phyloP scores from a whole-genome alignment of 1,284 basidiomycete genomes.

The Sphagnurus paluster region DNA sequence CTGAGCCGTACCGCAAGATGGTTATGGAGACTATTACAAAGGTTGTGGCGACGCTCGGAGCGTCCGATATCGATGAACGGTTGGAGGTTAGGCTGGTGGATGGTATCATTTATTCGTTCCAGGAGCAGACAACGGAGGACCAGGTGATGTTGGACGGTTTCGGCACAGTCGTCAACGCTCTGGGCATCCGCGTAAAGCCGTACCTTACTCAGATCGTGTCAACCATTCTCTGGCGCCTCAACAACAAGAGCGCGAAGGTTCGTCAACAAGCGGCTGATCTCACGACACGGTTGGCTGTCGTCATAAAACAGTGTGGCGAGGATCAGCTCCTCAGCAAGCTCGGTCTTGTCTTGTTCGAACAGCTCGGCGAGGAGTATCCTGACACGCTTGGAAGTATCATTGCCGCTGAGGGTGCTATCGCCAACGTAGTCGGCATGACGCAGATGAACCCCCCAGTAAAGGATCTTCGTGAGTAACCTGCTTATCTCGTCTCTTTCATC shows the following conservation, averaged over 20 bases:
- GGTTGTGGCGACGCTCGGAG: slow-evolving; percentile 89
- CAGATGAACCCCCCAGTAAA: slow-evolving; percentile 99
- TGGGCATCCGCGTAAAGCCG: slow-evolving; percentile 97
- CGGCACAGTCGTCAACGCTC: slow-evolving; percentile 94
- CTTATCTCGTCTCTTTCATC: slow-evolving; percentile 9
- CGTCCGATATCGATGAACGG: slow-evolving; percentile 95
- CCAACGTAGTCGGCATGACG: slow-evolving; percentile 99
- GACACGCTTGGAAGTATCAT: slow-evolving; percentile 99
- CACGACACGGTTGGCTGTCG: slow-evolving; percentile 91
- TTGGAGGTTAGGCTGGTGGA: slow-evolving; percentile 94
- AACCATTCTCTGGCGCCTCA: slow-evolving; percentile 98
- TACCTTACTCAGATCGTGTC: slow-evolving; percentile 99
- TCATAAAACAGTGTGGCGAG: slow-evolving; percentile 99
- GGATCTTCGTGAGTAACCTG: slow-evolving; percentile 81
- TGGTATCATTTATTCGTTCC: slow-evolving; percentile 99
- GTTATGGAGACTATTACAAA: slow-evolving; percentile 99
- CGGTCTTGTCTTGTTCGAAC: slow-evolving; percentile 96
- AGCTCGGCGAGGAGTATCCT: slow-evolving; percentile 98
- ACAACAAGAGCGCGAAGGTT: slow-evolving; percentile 99
- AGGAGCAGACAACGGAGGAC: slow-evolving; percentile 98
- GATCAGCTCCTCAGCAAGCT: slow-evolving; percentile 95
- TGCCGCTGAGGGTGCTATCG: slow-evolving; percentile 96
- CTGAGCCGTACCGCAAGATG: slow-evolving; percentile 99
- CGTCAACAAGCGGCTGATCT: slow-evolving; percentile 98
- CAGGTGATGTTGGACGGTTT: slow-evolving; percentile 99